Base-by-base conservation (phyloP, 805 yeast genomes). In the Wickerhamia fluorescens region DNA sequence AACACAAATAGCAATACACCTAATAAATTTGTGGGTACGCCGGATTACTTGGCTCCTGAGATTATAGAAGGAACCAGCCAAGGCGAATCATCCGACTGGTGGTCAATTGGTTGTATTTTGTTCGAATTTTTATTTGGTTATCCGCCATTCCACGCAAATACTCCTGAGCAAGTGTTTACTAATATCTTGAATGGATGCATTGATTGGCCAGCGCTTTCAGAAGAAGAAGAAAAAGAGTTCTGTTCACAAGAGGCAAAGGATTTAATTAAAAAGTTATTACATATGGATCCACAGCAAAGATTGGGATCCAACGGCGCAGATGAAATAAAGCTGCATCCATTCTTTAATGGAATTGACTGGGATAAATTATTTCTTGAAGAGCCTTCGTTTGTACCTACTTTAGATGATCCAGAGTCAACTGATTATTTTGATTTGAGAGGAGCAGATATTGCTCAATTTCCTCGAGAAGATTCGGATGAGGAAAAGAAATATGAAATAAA, bases 11-110 rank as follows among this genome's bases (percentile, higher is more conserved):
- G 41, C 14, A 40, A 39, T 20, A 73, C 71, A 29, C 61, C 67
- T 15, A 72, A 76, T 42, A 72, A 70, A 37, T 88, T 89, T 45
- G 95, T 87, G 18, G 99, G 99, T 0, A 92, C 99, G 0, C 99
- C 99, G 0, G 98, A 92, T 51, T 92, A 92, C 53, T 68, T 94
- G 22, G 94, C 99, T 0, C 99, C 99, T 0, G 99, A 92, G 50
- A 88, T 96, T 0, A 86, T 92, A 37, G 64, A 71, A 23, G 97
- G 96, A 22, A 65, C 69, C 2, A 80, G 83, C 0, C 96, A 89
- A 50, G 83, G 78, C 36, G 87, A 76, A 38, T 72, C 78, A 38
- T 77, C 89, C n/a, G 96, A 88, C 58, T 88, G 98, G 98, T 92
- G 99, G 99, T 85, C 97, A 2, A 73, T 89, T 19, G 99, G 99